Conservation (phyloP, 129 eudicot species). For the Calendula officinalis region DNA sequence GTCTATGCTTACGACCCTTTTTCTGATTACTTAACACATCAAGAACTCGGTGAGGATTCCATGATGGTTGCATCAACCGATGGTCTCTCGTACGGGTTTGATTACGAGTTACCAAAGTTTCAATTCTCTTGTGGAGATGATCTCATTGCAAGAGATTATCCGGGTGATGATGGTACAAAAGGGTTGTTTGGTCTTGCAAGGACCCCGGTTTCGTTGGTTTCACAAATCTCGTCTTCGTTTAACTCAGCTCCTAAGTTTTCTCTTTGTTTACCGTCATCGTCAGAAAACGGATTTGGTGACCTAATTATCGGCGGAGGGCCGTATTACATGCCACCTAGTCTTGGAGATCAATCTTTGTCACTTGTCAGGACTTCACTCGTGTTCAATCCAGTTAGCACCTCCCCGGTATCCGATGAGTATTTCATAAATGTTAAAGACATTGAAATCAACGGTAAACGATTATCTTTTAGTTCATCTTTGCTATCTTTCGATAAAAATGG, state of each 20-base stretch:
- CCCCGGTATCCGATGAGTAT: slow-evolving; percentile 32
- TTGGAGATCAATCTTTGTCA: slow-evolving; percentile 19
- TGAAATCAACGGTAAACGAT: slow-evolving; percentile 21
- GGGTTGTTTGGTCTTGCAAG: slow-evolving; percentile 48
- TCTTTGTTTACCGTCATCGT: slow-evolving; percentile 44
- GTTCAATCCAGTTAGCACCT: slow-evolving; percentile 37
- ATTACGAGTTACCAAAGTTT: background rate
- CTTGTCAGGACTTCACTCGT: slow-evolving; percentile 44
- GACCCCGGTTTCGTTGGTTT: slow-evolving; percentile 27
- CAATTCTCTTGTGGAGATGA: background rate
- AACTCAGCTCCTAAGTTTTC: slow-evolving; percentile 41
- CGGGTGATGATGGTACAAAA: slow-evolving; percentile 12
- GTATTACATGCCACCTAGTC: slow-evolving; percentile 27
- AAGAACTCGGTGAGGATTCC: slow-evolving; percentile 5
- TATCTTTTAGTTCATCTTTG: slow-evolving; percentile 30
- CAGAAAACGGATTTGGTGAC: slow-evolving; percentile 27
- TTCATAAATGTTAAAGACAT: slow-evolving; percentile 40
- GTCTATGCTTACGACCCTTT: background rate
- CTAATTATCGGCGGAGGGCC: slow-evolving; percentile 46
- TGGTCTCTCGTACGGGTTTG: background rate
- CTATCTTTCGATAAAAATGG: slow-evolving; percentile 44
- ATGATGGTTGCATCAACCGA: background rate
- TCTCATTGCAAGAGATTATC: background rate
- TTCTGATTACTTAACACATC: no score
- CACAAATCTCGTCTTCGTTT: slow-evolving; percentile 35